Evolutionary conservation across 2,329 filamentous ascomycete species (phyloP).

Genomic region (Alternaria brassicae): DNA sequence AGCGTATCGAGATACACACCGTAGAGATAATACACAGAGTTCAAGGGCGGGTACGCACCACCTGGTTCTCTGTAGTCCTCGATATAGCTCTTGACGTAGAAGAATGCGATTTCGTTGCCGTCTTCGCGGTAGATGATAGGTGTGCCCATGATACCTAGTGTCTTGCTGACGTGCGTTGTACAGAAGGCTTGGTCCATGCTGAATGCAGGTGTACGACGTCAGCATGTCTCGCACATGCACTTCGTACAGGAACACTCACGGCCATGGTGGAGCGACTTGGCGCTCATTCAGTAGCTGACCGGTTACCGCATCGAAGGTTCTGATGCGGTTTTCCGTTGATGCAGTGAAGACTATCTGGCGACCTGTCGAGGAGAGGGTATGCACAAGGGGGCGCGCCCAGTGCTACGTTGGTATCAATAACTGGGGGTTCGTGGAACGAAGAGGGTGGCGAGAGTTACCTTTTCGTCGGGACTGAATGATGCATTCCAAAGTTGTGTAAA

Average conservation of each 20-base stretch:
- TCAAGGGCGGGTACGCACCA: conserved; percentile 42
- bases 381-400: conserved; percentile 58
- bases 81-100: conserved; percentile 39
- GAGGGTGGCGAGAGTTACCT: conserved; percentile 14
- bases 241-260: no score
- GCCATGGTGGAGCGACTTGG: conserved; percentile 24
- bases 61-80: conserved; percentile 34
- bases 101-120: conserved; percentile 41
- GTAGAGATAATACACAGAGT: conserved; percentile 53
- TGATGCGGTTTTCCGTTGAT: conserved; percentile 27
- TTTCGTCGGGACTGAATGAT: conserved; percentile 45
- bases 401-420: conserved; percentile 37
- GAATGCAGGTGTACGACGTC: no score
- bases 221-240: no score
- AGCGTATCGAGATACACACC: conserved; percentile 52
- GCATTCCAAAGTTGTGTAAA: conserved; percentile 52
- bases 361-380: conserved; percentile 47
- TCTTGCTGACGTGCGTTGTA: conserved; percentile 18
- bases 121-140: conserved; percentile 28
- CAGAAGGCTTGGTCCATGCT: conserved; percentile 22
- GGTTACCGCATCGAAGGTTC: conserved; percentile 28
- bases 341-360: conserved; percentile 29
- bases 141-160: conserved; percentile 32
- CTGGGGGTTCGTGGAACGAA: not conserved
- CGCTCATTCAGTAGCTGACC: conserved; percentile 24